phyloP scores from a whole-genome alignment of 495 filamentous ascomycete species.

The Trichocladium antarcticum region DNA sequence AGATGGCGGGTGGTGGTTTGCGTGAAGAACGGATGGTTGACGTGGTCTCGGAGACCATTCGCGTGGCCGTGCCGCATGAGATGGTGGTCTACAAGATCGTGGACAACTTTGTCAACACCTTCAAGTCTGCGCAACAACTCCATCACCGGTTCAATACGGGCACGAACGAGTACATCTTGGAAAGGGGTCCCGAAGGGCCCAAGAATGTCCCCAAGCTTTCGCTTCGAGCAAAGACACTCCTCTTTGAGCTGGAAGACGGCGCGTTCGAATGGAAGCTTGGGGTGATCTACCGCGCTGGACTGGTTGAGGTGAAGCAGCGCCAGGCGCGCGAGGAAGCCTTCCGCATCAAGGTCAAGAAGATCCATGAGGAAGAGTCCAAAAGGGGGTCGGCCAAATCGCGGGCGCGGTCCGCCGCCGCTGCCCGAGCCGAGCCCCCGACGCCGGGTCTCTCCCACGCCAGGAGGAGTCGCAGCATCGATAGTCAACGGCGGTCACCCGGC shows the following conservation, averaged over 20 bases:
- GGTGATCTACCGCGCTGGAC: conserved; percentile 77
- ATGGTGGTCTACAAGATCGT: conserved; percentile 82
- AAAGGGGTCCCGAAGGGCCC: conserved; percentile 70
- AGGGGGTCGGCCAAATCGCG: conserved; percentile 39
- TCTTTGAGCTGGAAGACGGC: conserved; percentile 91
- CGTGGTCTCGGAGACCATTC: conserved; percentile 70
- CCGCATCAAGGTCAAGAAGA: conserved; percentile 70
- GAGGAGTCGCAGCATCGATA: conserved; percentile 46
- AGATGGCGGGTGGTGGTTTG: conserved; percentile 46
- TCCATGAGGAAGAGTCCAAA: conserved; percentile 53
- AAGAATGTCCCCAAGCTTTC: conserved; percentile 78
- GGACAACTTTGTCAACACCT: conserved; percentile 80
- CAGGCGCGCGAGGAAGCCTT: conserved; percentile 86
- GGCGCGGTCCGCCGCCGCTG: conserved; percentile 39
- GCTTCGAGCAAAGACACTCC: conserved; percentile 62
- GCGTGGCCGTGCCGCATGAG: conserved; percentile 86
- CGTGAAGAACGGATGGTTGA: conserved; percentile 77
- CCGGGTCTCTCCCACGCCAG: conserved; percentile 19
- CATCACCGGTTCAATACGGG: conserved; percentile 81
- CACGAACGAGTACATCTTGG: conserved; percentile 74
- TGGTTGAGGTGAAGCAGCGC: conserved; percentile 80
- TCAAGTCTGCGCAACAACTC: conserved; percentile 79
- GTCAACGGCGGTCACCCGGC: conserved; percentile 27
- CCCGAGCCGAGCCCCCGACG: conserved; percentile 31
- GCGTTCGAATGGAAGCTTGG: conserved; percentile 96